Conservation (phyloP, 345 rosid species). For the Linum usitatissimum region DNA sequence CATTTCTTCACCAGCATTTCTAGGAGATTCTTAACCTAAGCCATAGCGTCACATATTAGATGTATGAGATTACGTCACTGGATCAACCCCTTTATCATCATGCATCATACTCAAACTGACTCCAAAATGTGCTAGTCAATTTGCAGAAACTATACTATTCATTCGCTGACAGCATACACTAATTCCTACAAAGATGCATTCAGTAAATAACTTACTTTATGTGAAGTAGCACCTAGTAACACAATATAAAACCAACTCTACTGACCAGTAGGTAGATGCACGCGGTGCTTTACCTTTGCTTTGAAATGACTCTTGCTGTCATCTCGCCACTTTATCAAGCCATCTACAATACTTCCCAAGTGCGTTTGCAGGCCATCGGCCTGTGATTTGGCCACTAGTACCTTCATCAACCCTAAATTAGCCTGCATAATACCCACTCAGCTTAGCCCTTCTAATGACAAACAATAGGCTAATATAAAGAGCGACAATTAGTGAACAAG, state of each 20-base stretch:
- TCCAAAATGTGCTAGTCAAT: background rate
- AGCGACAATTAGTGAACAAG: background rate
- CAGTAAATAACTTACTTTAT: background rate
- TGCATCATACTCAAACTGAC: background rate
- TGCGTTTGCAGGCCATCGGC: constrained; percentile 66
- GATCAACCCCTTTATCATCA: background rate
- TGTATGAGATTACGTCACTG: background rate
- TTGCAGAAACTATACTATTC: background rate
- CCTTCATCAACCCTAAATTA: constrained; percentile 79
- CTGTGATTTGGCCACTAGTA: constrained; percentile 84
- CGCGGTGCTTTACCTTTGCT: constrained; percentile 54
- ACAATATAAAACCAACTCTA: background rate
- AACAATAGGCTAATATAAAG: background rate
- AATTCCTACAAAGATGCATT: background rate
- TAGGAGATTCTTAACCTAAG: constrained; percentile 74
- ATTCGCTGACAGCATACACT: background rate
- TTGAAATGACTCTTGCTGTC: constrained; percentile 73
- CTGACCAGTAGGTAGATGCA: no score
- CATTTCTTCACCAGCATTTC: constrained; percentile 96
- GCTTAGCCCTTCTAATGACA: background rate
- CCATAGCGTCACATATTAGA: background rate
- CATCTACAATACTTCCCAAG: constrained; percentile 64
- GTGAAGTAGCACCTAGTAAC: background rate
- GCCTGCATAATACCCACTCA: constrained; percentile 50
- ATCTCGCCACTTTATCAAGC: constrained; percentile 82